Evolutionary conservation across 352 stramenopile genomes (phyloP).

Genomic region (Globisporangium spiculum): DNA sequence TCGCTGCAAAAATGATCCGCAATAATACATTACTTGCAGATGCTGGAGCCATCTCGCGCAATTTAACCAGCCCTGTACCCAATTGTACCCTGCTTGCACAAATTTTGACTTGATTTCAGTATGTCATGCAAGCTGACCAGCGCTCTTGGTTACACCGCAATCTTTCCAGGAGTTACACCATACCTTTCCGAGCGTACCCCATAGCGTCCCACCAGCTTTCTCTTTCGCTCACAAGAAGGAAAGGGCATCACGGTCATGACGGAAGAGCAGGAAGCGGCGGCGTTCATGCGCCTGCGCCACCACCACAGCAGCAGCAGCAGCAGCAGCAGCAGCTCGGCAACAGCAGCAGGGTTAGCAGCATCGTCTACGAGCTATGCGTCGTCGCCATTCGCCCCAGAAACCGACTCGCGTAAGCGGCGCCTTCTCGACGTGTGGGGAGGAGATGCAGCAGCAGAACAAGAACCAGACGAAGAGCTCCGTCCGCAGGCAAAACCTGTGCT

Average conservation of each 20-base stretch:
- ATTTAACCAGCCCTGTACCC: neutral
- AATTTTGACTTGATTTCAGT: too few species aligned
- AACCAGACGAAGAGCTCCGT: neutral
- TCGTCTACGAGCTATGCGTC: neutral
- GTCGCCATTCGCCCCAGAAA: neutral
- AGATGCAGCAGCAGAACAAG: neutral
- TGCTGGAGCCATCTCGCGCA: neutral
- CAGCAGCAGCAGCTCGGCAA: neutral
- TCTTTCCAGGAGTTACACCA: too few species aligned
- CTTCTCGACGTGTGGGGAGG: neutral
- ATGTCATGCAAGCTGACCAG: too few species aligned
- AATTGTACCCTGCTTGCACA: too few species aligned
- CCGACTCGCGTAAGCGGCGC: conserved; percentile 1
- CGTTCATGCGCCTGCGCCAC: too few species aligned
- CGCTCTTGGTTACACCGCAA: too few species aligned
- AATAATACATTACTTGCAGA: conserved; percentile 1
- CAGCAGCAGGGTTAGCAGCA: neutral
- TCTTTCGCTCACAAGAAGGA: too few species aligned
- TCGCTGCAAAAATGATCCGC: neutral
- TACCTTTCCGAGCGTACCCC: too few species aligned
- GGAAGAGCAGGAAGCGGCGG: too few species aligned
- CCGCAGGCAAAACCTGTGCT: conserved; percentile 1
- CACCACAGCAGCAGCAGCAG: neutral
- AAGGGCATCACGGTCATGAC: too few species aligned
- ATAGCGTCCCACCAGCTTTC: too few species aligned